Conservation (phyloP, 331 rosid genomes). For the Quercus phellos region DNA sequence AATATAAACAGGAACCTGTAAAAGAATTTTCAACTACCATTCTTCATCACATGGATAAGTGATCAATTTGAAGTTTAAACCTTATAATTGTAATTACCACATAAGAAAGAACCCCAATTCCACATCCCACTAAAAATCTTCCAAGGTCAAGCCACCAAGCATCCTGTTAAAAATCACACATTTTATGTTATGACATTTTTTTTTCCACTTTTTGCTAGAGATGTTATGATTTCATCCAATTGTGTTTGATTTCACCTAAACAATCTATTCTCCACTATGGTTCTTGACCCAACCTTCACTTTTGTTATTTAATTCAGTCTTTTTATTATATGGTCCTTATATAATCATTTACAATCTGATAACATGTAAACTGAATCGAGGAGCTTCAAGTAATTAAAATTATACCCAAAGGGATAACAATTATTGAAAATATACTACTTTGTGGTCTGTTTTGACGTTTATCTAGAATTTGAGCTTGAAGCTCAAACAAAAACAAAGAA, state of each 20-base stretch:
- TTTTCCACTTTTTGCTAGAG: too few relatives aligned
- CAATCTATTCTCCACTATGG: neutral
- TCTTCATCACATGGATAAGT: neutral
- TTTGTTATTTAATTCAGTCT: too few relatives aligned
- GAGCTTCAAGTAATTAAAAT: slow-evolving; percentile 29
- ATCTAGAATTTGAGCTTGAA: neutral
- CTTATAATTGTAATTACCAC: slow-evolving; percentile 42
- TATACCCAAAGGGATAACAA: slow-evolving; percentile 4
- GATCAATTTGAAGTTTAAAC: neutral
- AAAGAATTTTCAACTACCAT: neutral
- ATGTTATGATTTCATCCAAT: neutral
- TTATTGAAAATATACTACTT: neutral
- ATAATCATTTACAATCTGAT: too few relatives aligned
- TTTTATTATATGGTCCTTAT: too few relatives aligned
- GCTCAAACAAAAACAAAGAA: neutral
- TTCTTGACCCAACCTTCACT: neutral
- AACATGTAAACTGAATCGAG: too few relatives aligned
- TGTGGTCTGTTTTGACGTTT: neutral
- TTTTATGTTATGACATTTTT: neutral
- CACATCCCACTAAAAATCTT: slow-evolving; percentile 74
- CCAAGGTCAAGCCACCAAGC: slow-evolving; percentile 76
- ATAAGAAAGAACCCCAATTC: slow-evolving; percentile 75
- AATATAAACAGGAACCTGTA: slow-evolving; percentile 73
- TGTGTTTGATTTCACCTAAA: neutral
- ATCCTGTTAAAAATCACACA: slow-evolving; percentile 36